Conservation (phyloP, 768 basidiomycete genomes). For the Tricholoma flavovirens region DNA sequence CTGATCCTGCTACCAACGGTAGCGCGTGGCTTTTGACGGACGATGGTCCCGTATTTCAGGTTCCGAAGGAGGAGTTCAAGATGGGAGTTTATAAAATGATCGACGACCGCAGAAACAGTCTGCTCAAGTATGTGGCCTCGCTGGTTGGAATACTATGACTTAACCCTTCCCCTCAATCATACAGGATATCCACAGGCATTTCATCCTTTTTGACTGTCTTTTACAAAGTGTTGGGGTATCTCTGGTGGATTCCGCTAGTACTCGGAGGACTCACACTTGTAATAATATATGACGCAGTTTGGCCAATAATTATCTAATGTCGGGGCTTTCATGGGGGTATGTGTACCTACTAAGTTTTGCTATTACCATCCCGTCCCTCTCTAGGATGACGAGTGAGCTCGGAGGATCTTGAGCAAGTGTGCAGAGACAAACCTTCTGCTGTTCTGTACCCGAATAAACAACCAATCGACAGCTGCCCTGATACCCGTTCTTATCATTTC, state of each 20-base stretch:
- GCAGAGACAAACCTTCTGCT: slow-evolving; percentile 51
- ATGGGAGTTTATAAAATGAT: slow-evolving; percentile 50
- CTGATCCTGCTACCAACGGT: slow-evolving; percentile 39
- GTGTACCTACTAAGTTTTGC: background rate
- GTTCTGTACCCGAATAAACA: slow-evolving; percentile 91
- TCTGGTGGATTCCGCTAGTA: background rate
- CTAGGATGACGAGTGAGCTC: slow-evolving; percentile 7
- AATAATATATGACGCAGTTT: background rate
- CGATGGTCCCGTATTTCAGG: slow-evolving; percentile 43
- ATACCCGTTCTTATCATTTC: slow-evolving; percentile 65
- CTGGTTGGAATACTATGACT: background rate
- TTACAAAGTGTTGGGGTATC: slow-evolving; percentile 21
- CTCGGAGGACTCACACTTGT: background rate
- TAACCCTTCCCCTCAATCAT: background rate
- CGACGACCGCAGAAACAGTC: slow-evolving; percentile 33
- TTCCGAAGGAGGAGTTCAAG: slow-evolving; percentile 42
- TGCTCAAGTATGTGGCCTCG: slow-evolving; percentile 23
- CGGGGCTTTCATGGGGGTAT: background rate
- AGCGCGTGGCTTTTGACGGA: slow-evolving; percentile 43
- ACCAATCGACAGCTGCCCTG: slow-evolving; percentile 87
- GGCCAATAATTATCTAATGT: background rate
- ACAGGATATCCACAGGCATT: slow-evolving; percentile 21
- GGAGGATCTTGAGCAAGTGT: background rate
- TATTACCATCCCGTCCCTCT: slow-evolving; percentile 21
- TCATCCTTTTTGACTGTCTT: slow-evolving; percentile 22